Base-by-base conservation (phyloP, 208 protist genomes). In the Trypanosoma boissoni region DNA sequence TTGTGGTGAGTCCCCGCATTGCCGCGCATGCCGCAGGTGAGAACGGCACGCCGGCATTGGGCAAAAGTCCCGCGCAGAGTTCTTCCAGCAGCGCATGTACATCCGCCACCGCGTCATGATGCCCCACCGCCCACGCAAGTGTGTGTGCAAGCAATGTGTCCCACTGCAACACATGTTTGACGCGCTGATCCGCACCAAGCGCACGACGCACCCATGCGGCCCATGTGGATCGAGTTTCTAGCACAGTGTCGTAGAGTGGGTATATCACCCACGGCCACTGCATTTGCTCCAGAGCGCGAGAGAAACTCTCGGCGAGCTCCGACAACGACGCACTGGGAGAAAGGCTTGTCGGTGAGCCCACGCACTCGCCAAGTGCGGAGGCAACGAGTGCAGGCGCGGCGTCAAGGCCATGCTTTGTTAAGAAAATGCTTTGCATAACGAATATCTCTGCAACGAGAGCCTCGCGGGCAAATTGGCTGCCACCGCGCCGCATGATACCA, bases 401-500 rank as follows among this genome's bases (percentile, higher is more conserved):
- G 44, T 87, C 76, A 12, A 83, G 56, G 26, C 73, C 72, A 31
- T 83, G 80, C 59, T 83, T 82, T 10, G 80, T 78, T 27, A 74
- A 9, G 27, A 69, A 62, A 21, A 87, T 72, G 53, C 64, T 55
- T 43, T 87, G 80, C 52, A 80, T 24, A 14, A 77, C 21, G 32
- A 87, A 87, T 51, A 80, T 59, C 39, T 68, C 72, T 4, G 68
- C 67, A 26, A 69, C 52, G 36, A 53, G 66, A 27, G 48, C 58
- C 34, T 68, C 60, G n/a, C 46, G 64, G 31, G 20, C 23, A 42
- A 70, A 69, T 27, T 23, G 28, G 32, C 26, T 32, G 32, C 61
- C 24, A 26, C 6, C 1, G 34, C 37, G 42, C 20, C 68, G 59
- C 55, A 86, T 62, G n/a, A 82, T 43, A 20, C 54, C 36, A n/a